Evolutionary conservation across 2,329 filamentous ascomycete genomes (phyloP), one percentile per base, ranked within the genome.

Genomic region (Fusarium continuum): DNA sequence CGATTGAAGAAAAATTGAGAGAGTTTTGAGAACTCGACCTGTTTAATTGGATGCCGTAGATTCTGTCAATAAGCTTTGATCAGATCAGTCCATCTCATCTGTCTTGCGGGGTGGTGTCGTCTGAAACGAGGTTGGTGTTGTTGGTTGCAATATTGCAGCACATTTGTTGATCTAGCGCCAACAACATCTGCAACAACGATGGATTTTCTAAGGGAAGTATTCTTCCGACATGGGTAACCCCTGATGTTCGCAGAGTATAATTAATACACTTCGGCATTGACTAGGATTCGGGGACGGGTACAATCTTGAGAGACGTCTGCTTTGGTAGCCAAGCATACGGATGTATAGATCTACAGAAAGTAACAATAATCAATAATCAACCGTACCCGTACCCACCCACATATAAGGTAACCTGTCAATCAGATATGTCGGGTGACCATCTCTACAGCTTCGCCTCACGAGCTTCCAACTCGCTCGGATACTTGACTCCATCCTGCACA

Each of bases 381-480:
- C n/a, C n/a, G n/a, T n/a, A n/a, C n/a, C n/a, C 7, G 9, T 13
- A 26, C 25, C 6, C 11, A 23, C 22, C 5, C 16, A 9, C 3
- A 13, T 26, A 14, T 23, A 20, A 9, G 11, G 6, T 2, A 14
- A 44, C 44, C 10, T 25, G 23, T 11, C 4, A 9, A 34, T 29
- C 16, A 9, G 16, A 32, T 35, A 13, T 19, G 8, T 2, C 3
- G 14, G 8, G 13, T 38, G 7, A 31, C 8, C n/a, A 19, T 14
- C 14, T 14, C 59, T 61, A 70, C 13, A 67, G 31, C 19, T 45
- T 64, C 22, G 56, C 67, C 31, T 54, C 60, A n/a, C 47, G 25
- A 20, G 69, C 69, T 35, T 71, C 69, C 36, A 44, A 34, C 43
- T 69, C 65, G 32, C 67, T 71, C 4, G 69, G 69, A 52, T 71